Percentiles rank a stretch among this genome's conserved stretches.
Conservation (phyloP, 768 basidiomycete species). For the Dictyophora rubrovolvata region DNA sequence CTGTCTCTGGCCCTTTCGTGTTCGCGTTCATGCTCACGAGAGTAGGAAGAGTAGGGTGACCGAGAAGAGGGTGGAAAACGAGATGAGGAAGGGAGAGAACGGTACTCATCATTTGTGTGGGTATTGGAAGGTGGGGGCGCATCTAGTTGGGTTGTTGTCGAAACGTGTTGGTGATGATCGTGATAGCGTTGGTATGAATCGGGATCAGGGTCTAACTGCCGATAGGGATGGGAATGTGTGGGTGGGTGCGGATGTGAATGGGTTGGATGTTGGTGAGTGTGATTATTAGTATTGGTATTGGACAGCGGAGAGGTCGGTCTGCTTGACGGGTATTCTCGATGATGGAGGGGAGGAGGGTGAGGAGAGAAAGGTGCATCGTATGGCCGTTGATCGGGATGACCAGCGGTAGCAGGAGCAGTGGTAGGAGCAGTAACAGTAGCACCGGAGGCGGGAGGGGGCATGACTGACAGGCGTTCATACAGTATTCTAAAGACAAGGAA, state of each 20-base stretch:
- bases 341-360: not conserved
- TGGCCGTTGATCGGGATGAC: not conserved
- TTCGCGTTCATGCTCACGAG: not conserved
- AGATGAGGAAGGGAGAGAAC: not conserved
- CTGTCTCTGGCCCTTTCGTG: not conserved
- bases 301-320: not conserved
- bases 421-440: not conserved
- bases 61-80: not conserved
- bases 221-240: not conserved
- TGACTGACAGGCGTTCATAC: slow-evolving; percentile 11
- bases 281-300: not conserved
- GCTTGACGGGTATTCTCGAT: not conserved
- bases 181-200: not conserved
- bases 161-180: not conserved
- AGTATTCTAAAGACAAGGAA: slow-evolving; percentile 6
- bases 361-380: not conserved
- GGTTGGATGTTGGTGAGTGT: not conserved
- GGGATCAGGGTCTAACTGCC: not conserved
- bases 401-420: not conserved
- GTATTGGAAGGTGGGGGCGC: not conserved
- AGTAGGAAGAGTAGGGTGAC: not conserved
- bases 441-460: not conserved
- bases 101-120: not conserved
- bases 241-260: not conserved
- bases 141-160: not conserved